phyloP scores from a whole-genome alignment of 495 filamentous ascomycete genomes.

The Penicillium subrubescens region DNA sequence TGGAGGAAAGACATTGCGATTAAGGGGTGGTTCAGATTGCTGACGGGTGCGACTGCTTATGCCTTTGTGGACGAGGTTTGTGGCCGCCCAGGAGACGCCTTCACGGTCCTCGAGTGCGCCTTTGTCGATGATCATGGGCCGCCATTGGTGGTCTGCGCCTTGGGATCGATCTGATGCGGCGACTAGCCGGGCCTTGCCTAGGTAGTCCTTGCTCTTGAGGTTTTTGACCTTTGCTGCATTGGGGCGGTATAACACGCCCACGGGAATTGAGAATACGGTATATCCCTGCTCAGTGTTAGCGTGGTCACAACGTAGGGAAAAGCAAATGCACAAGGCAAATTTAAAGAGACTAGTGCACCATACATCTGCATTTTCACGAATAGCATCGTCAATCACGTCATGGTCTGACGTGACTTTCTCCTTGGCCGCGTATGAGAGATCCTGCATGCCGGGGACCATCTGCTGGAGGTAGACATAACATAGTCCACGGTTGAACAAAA shows the following conservation, averaged over 20 bases:
- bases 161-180: constrained; percentile 74
- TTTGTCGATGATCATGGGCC: constrained; percentile 25
- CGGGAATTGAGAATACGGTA: constrained; percentile 98
- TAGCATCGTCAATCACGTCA: constrained; percentile 97
- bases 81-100: constrained; percentile 84
- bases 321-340: no score
- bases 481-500: constrained; percentile 94
- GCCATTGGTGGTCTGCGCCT: constrained; percentile 28
- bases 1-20: constrained; percentile 89
- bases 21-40: constrained; percentile 82
- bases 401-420: constrained; percentile 95
- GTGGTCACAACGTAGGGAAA: not conserved
- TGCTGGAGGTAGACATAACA: constrained; percentile 98
- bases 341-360: constrained; percentile 5
- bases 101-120: constrained; percentile 74
- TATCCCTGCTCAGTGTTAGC: constrained; percentile 68
- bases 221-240: constrained; percentile 99
- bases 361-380: constrained; percentile 90
- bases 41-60: constrained; percentile 74
- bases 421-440: constrained; percentile 89
- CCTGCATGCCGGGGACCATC: constrained; percentile 84
- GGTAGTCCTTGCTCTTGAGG: constrained; percentile 93
- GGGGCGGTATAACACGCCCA: constrained; percentile 91
- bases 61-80: constrained; percentile 85
- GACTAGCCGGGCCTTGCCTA: constrained; percentile 92